Evolutionary conservation across 768 basidiomycete genomes (phyloP).

Genomic region (Daedaleopsis sinensis): DNA sequence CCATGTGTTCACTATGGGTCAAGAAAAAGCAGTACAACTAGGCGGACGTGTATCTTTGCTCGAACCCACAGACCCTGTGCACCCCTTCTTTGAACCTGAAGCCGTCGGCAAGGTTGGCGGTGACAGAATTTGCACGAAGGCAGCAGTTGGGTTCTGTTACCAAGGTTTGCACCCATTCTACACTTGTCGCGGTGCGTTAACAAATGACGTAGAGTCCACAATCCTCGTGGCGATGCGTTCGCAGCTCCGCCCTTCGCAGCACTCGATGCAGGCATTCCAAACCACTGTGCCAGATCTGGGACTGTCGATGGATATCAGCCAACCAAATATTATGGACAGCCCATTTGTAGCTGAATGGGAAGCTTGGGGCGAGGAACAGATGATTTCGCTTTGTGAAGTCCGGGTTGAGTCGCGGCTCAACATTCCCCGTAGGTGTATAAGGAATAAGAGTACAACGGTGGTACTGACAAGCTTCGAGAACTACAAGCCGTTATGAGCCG

Average conservation of each 20-base stretch:
- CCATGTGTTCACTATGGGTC: constrained; percentile 55
- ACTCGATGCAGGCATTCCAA: constrained; percentile 26
- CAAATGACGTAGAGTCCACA: constrained; percentile 47
- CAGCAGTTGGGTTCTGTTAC: constrained; percentile 63
- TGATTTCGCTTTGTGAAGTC: constrained; percentile 64
- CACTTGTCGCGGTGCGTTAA: constrained; percentile 1
- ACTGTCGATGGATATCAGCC: constrained; percentile 37
- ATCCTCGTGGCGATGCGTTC: constrained; percentile 68
- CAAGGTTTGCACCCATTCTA: constrained; percentile 45
- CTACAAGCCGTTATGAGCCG: constrained; percentile 43
- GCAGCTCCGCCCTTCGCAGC: constrained; percentile 45
- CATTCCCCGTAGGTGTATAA: constrained; percentile 40
- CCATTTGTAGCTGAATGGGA: constrained; percentile 48
- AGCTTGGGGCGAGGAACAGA: constrained; percentile 59
- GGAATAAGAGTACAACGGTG: constrained; percentile 19
- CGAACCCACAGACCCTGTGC: constrained; percentile 34
- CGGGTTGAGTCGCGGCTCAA: constrained; percentile 50
- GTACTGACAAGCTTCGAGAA: constrained; percentile 3
- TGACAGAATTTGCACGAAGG: constrained; percentile 52
- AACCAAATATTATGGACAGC: constrained; percentile 32
- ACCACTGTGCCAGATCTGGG: constrained; percentile 48
- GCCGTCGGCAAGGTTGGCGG: constrained; percentile 31
- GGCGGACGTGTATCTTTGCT: constrained; percentile 50
- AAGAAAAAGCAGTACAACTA: constrained; percentile 45
- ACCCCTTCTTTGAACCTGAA: constrained; percentile 33